Evolutionary conservation across 2,329 filamentous ascomycete genomes (phyloP), one percentile per base, ranked within the genome.

Genomic region (Leptoxyphium fumago): DNA sequence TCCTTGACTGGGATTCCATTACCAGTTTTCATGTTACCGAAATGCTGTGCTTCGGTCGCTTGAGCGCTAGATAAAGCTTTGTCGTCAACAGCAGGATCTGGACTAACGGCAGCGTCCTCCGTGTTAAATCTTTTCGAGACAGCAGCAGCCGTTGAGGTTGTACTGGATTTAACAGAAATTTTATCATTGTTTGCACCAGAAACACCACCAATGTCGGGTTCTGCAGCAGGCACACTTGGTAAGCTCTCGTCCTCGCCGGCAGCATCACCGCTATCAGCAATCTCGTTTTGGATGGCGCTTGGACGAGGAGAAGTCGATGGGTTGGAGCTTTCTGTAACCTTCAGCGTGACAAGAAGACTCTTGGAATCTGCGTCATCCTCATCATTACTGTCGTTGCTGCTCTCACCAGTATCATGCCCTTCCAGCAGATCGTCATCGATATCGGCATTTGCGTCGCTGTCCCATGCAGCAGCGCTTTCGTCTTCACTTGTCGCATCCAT

Each of bases 341-440:
- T 60, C 41, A 94, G 70, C 59, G 84, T 88, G 45, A 94, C 81
- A 42, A 94, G 73, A 36, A 89, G 71, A 52, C 78, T 84, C 52
- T 71, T 70, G 10, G 57, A 53, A 32, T 62, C 57, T 5, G 50
- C 51, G 5, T 61, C 58, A n/a, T 60, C 57, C 1, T 48, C 61
- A 49, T 46, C 61, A 10, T 40, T 18, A 17, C 34, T 38, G 18
- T 76, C 75, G 5, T 56, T 59, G 30, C 62, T 61, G 21, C 56
- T 55, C 15, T 61, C 62, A 30, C 64, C 60, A 17, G 59, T 58
- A 10, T 61, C 52, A 7, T 26, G 21, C 4, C 7, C 21, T 3
- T 26, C 7, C 29, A 48, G 53, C 44, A 58, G 56, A 18, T 53
- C 50, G 0, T 76, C 74, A 14, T 80, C 70, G 43, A 84, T 80